Evolutionary conservation across 805 yeast species (phyloP).

Genomic region (Lipomyces orientalis): DNA sequence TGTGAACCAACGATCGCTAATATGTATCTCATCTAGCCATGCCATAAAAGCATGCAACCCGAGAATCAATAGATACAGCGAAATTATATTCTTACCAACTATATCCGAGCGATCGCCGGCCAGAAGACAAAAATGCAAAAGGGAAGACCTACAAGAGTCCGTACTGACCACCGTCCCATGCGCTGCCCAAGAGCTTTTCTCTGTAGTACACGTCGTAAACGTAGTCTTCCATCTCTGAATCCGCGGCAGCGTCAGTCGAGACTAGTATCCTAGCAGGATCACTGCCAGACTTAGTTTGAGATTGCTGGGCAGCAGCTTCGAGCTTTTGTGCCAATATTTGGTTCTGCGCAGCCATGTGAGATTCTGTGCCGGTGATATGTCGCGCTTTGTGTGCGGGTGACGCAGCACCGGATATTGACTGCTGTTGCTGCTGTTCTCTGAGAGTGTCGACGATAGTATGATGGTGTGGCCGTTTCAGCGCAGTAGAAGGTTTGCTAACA

Average conservation of each 20-base stretch:
- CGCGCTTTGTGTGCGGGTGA: constrained; percentile 16
- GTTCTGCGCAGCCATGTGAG: constrained; percentile 10
- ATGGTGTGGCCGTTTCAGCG: constrained; percentile 25
- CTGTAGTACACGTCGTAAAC: constrained; percentile 90
- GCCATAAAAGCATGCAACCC: background rate
- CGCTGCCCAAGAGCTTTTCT: constrained; percentile 50
- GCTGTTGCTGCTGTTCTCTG: constrained; percentile 2
- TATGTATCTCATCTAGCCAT: background rate
- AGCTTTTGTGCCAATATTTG: background rate
- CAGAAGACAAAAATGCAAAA: constrained; percentile 1
- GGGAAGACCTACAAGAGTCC: constrained; percentile 35
- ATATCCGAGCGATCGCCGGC: background rate
- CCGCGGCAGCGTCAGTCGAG: constrained; percentile 24
- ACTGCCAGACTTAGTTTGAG: constrained; percentile 18
- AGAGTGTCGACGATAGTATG: background rate
- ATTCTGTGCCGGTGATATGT: constrained; percentile 15
- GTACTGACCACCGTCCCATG: constrained; percentile 36
- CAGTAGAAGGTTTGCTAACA: constrained; percentile 4
- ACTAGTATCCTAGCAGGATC: background rate
- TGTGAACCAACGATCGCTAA: background rate
- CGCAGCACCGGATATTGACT: constrained; percentile 13
- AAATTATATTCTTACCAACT: background rate
- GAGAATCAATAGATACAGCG: background rate
- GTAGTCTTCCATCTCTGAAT: constrained; percentile 61
- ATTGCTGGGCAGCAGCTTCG: constrained; percentile 7